phyloP scores from a whole-genome alignment of 179 eudicot species.

The Patellifolia procumbens region DNA sequence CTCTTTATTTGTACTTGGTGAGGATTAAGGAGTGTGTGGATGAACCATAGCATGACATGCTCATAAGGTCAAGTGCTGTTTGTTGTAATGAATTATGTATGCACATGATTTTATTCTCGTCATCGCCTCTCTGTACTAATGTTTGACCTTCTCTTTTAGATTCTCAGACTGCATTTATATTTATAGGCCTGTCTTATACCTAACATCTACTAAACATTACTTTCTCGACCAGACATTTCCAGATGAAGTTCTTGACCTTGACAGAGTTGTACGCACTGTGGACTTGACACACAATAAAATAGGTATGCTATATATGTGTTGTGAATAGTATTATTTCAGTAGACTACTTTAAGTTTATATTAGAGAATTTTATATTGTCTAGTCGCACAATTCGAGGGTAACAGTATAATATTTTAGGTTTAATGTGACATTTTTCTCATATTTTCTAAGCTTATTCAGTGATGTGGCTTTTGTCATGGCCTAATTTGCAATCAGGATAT shows the following conservation, averaged over 20 bases:
- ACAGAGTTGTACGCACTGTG: slow-evolving; percentile 77
- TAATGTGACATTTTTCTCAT: neutral
- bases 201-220: slow-evolving; percentile 12
- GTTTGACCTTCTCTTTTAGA: neutral
- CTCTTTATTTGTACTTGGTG: neutral
- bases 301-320: slow-evolving; percentile 41
- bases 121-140: too few species aligned
- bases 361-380: too few species aligned
- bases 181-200: neutral
- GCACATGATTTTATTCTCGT: neutral
- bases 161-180: neutral
- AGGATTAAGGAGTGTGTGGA: neutral
- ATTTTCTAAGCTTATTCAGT: neutral
- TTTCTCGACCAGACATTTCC: slow-evolving; percentile 73
- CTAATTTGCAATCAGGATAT: neutral
- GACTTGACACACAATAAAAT: slow-evolving; percentile 86
- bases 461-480: neutral
- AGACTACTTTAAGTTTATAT: neutral
- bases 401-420: neutral
- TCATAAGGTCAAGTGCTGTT: neutral
- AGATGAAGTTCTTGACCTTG: slow-evolving; percentile 80
- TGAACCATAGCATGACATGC: neutral
- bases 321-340: neutral
- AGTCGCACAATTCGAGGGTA: neutral
- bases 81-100: neutral